Evolutionary conservation across 1,139 yeast species (phyloP).

Genomic region (Geotrichum restrictum): DNA sequence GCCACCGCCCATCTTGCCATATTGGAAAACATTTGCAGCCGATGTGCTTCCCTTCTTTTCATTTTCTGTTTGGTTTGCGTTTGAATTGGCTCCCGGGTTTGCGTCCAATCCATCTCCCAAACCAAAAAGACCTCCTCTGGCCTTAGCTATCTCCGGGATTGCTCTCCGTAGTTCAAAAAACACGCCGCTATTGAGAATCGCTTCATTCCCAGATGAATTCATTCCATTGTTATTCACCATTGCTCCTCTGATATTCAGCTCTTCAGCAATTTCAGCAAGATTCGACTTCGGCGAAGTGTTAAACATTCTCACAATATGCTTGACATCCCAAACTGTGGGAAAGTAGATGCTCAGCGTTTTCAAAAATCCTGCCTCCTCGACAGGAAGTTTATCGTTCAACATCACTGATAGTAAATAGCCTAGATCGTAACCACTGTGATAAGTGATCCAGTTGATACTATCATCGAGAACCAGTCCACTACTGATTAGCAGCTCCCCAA

Average conservation of each 20-base stretch:
- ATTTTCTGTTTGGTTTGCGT: conserved; percentile 11
- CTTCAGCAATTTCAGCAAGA: conserved; percentile 47
- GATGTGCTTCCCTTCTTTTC: conserved; percentile 24
- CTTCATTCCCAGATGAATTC: conserved; percentile 52
- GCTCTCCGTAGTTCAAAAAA: conserved; percentile 49
- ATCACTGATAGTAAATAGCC: conserved; percentile 81
- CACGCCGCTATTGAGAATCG: conserved; percentile 48
- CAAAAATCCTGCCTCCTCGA: conserved; percentile 73
- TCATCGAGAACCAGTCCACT: conserved; percentile 78
- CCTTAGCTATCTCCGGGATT: conserved; percentile 36
- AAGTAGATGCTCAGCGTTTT: conserved; percentile 69
- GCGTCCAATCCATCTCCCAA: conserved; percentile 34
- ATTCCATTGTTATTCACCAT: conserved; percentile 31
- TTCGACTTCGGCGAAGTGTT: conserved; percentile 40
- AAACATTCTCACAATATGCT: conserved; percentile 59
- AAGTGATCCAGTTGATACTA: conserved; percentile 81
- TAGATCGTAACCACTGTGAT: conserved; percentile 86
- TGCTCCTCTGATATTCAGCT: conserved; percentile 40
- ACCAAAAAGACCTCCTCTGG: conserved; percentile 39
- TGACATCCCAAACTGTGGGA: conserved; percentile 82
- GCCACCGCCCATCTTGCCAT: conserved; percentile 37
- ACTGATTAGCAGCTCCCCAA: conserved; percentile 80
- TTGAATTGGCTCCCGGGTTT: conserved; percentile 16
- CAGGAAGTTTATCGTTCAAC: conserved; percentile 73
- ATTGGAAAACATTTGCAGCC: conserved; percentile 36